Evolutionary conservation across 2,329 filamentous ascomycete species (phyloP).

Genomic region (Pseudocercospora crystallina): DNA sequence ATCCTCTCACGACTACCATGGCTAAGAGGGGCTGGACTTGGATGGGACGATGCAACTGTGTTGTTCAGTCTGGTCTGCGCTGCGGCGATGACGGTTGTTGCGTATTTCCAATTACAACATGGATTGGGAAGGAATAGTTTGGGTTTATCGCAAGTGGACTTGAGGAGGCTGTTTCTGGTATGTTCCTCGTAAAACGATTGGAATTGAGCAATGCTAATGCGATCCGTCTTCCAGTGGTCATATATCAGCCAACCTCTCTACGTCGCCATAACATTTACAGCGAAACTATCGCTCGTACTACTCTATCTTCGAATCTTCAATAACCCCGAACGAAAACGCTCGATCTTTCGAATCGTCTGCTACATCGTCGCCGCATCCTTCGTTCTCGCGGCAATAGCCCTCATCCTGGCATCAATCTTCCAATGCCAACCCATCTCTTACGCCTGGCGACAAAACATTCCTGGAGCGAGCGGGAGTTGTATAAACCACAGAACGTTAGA

Average conservation of each 20-base stretch:
- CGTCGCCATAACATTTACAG: slow-evolving; percentile 9
- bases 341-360: slow-evolving; percentile 13
- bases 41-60: slow-evolving; percentile 11
- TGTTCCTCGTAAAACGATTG: not conserved
- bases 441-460: slow-evolving; percentile 13
- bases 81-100: slow-evolving; percentile 6
- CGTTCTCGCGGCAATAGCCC: slow-evolving; percentile 5
- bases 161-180: slow-evolving; percentile 3
- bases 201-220: too few species aligned
- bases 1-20: slow-evolving; percentile 9
- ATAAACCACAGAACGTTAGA: slow-evolving; percentile 11
- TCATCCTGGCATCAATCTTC: slow-evolving; percentile 11
- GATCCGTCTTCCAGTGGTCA: slow-evolving; percentile 14
- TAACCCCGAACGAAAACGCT: not conserved
- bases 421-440: slow-evolving; percentile 12
- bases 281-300: slow-evolving; percentile 16
- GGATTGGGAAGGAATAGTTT: slow-evolving; percentile 7
- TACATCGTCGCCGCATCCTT: slow-evolving; percentile 4
- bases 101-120: slow-evolving; percentile 4
- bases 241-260: slow-evolving; percentile 18
- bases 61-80: not conserved
- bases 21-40: slow-evolving; percentile 7
- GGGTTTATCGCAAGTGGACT: not conserved
- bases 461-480: slow-evolving; percentile 10
- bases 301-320: slow-evolving; percentile 19